Conservation (phyloP, 2,329 filamentous ascomycete genomes). For the Aspergillus fumigatiaffinis region DNA sequence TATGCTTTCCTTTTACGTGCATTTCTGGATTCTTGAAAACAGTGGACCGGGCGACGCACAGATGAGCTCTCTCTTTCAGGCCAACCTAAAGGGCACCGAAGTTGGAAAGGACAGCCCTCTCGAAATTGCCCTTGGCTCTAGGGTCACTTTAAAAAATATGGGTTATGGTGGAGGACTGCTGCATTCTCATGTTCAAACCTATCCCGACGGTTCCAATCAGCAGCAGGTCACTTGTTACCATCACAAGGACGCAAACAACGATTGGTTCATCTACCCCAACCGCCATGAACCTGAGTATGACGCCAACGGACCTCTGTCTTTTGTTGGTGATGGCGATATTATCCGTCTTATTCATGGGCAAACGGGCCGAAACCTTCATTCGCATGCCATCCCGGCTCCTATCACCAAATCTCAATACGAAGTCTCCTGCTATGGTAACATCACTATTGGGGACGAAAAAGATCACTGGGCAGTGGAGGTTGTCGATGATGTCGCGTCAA, state of each 20-base stretch:
- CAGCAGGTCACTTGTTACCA: slow-evolving; percentile 99
- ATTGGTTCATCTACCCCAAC: slow-evolving; percentile 99
- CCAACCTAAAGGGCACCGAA: slow-evolving; percentile 87
- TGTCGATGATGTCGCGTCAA: slow-evolving; percentile 80
- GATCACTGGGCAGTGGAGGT: slow-evolving; percentile 97
- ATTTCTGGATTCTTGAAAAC: slow-evolving; percentile 90
- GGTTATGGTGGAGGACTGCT: slow-evolving; percentile 95
- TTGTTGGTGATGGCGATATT: slow-evolving; percentile 70
- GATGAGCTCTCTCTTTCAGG: slow-evolving; percentile 99
- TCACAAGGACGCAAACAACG: slow-evolving; percentile 99
- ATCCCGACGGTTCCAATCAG: slow-evolving; percentile 86
- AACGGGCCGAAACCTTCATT: slow-evolving; percentile 95
- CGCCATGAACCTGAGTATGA: slow-evolving; percentile 71
- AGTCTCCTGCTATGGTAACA: slow-evolving; percentile 93
- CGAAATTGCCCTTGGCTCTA: slow-evolving; percentile 84
- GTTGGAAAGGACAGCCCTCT: slow-evolving; percentile 93
- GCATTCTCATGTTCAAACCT: slow-evolving; percentile 94
- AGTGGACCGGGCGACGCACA: slow-evolving; percentile 97
- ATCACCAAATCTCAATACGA: slow-evolving; percentile 86
- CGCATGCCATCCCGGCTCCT: slow-evolving; percentile 83
- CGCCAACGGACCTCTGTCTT: slow-evolving; percentile 65
- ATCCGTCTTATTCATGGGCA: slow-evolving; percentile 90
- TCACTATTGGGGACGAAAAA: slow-evolving; percentile 92
- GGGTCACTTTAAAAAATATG: slow-evolving; percentile 97
- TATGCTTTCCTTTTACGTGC: slow-evolving; percentile 89